Conservation (phyloP, 495 filamentous ascomycete species). For the Podospora sp. region DNA sequence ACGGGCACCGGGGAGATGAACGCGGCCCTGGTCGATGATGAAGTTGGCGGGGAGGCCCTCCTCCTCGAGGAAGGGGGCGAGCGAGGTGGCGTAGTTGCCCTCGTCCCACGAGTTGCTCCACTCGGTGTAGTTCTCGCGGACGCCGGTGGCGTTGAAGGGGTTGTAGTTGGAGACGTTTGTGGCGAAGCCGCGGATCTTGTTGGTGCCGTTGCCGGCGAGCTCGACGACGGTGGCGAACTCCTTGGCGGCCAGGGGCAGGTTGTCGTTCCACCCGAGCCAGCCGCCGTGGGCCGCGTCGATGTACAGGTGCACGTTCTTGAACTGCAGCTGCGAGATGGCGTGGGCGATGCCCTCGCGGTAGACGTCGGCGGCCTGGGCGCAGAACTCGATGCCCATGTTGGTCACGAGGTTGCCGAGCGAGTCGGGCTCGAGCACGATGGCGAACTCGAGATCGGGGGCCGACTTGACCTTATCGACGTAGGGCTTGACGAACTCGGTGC, state of each 20-base stretch:
- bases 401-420: conserved; percentile 66
- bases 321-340: conserved; percentile 57
- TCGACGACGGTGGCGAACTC: conserved; percentile 64
- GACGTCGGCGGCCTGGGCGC: conserved; percentile 55
- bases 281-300: conserved; percentile 65
- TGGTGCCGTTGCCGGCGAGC: conserved; percentile 46
- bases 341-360: conserved; percentile 62
- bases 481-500: conserved; percentile 60
- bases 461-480: conserved; percentile 36
- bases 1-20: conserved; percentile 59
- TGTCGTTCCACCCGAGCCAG: conserved; percentile 79
- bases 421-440: conserved; percentile 59
- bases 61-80: conserved; percentile 59
- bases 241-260: conserved; percentile 61
- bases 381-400: conserved; percentile 55
- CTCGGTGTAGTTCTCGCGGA: conserved; percentile 45
- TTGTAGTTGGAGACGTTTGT: conserved; percentile 83
- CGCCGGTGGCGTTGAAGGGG: conserved; percentile 56
- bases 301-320: conserved; percentile 64
- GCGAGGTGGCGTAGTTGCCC: conserved; percentile 63
- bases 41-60: conserved; percentile 67
- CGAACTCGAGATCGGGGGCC: conserved; percentile 38
- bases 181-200: conserved; percentile 62
- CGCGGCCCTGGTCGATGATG: conserved; percentile 54
- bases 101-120: conserved; percentile 60